Base-by-base conservation (phyloP, 2,329 filamentous ascomycete species). In the Pseudomassariella vexata region DNA sequence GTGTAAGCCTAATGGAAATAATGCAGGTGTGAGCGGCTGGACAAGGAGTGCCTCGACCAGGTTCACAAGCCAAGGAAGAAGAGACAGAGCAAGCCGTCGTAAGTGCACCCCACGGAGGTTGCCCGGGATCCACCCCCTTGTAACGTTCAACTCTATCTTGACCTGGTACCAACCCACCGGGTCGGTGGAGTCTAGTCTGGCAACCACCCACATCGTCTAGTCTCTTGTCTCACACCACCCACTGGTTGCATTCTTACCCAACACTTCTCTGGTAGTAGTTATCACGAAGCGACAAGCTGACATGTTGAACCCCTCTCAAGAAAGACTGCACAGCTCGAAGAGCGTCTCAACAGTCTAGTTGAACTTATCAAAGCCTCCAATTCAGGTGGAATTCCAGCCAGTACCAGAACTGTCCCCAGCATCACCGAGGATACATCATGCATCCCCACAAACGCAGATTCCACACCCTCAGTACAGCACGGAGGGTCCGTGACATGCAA, bases 21-120 rank as follows among this genome's bases (percentile, higher is more conserved):
- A 5, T n/a, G 18, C 40, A 71, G 68, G 37, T 72, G 68, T 37
- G 58, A 68, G 36, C 55, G 68, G 10, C 49, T 73, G 5, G 56
- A 59, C 22, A 73, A 71, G 39, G 58, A 63, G 20, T 73, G 69
- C 37, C 50, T 56, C 0, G 55, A 53, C 9, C 68, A 73, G 41
- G 48, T 69, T 17, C 68, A 68, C 42, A 61, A 59, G 16, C 65
- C 65, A 4, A 58, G 69, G 19, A 73, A 73, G 49, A 73, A 72
- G 54, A 57, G 69, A 41, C 62, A 66, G 19, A 55, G 53, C 20
- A 70, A 65, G 37, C 63, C 66, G 19, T 72, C 68, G 68, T 72
- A 52, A 58, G 68, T 61, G 12, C 23, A 14, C 29, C 29, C 26
- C 18, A 25, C 23, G 29, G 20, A 18, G n/a, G n/a, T n/a, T n/a